Evolutionary conservation across 371 early-diverging fungal genomes (phyloP).

Genomic region (Mucor ambiguus): DNA sequence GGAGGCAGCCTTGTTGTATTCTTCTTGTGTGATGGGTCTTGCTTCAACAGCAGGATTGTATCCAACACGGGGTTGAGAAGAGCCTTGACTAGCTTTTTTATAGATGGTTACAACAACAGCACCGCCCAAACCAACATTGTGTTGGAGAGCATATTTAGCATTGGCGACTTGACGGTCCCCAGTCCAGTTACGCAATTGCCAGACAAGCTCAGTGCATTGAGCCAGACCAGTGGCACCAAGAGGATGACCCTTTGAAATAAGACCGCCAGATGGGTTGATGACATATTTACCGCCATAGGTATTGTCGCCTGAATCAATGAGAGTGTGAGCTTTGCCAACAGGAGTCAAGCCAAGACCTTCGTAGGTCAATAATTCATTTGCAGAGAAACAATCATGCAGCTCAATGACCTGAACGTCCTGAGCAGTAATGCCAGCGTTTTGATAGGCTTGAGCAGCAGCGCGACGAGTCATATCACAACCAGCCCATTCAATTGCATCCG

Average conservation of each 20-base stretch:
- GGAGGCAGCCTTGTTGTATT: constrained; percentile 61
- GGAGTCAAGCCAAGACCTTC: constrained; percentile 75
- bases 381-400: constrained; percentile 83
- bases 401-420: constrained; percentile 74
- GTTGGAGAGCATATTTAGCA: constrained; percentile 71
- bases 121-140: constrained; percentile 82
- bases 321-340: constrained; percentile 64
- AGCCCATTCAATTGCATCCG: constrained; percentile 68
- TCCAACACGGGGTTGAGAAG: constrained; percentile 56
- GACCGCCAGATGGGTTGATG: constrained; percentile 81
- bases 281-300: constrained; percentile 68
- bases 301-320: constrained; percentile 59
- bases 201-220: constrained; percentile 68
- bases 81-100: constrained; percentile 52
- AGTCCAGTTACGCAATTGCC: constrained; percentile 74
- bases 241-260: constrained; percentile 84
- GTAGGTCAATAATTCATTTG: constrained; percentile 80
- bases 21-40: constrained; percentile 58
- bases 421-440: constrained; percentile 61
- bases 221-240: constrained; percentile 83
- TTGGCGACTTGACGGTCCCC: constrained; percentile 76
- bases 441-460: constrained; percentile 61
- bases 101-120: constrained; percentile 76
- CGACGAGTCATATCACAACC: constrained; percentile 75
- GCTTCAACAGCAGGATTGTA: constrained; percentile 76